Evolutionary conservation across 164 flowering plant genomes (phyloP), one percentile per base, ranked within the genome.

Genomic region (Vitis rotundifolia): DNA sequence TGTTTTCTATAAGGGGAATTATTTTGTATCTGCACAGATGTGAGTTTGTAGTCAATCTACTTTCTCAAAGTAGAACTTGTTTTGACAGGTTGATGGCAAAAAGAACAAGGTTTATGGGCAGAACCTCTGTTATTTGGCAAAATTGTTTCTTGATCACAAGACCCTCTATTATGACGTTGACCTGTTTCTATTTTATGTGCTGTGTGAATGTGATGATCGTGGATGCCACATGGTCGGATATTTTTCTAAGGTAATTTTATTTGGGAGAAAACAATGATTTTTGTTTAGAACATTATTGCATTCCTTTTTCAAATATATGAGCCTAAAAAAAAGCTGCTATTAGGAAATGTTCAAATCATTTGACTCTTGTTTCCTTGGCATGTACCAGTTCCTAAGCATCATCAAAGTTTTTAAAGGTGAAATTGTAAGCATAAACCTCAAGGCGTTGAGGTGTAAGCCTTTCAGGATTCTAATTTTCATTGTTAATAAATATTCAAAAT

Each of bases 151-250:
- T 70, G 99, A 95, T 76, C 99, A 95, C 90, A 95, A 95, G 87
- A 93, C 98, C 63, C 99, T 95, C 66, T 95, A 95, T 73, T 95
- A 91, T 84, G 99, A 95, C 68, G 99, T 95, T 53, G 98, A 95
- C 74, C 88, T 95, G 54, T 95, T 95, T 78, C 85, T 95, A 7
- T 95, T 95, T 71, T 93, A 95, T 72, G 79, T 95, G 49, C 82
- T 93, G 31, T 95, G 99, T 83, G 99, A 95, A 79, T 95, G 98
- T 78, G 99, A 95, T 81, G 99, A 95, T 73, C 87, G 99, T 71
- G 99, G 99, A 68, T 95, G 97, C 81, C 99, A 95, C 88, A 95
- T 95, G 98, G 98, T 93, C 83, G 99, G 99, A 54, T 95, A 95
- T 75, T 95, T 95, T 76, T 95, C 99, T 5, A 95, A 95, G 98